Evolutionary conservation across 331 rosid species (phyloP).

Genomic region (Phaseolus coccineus): DNA sequence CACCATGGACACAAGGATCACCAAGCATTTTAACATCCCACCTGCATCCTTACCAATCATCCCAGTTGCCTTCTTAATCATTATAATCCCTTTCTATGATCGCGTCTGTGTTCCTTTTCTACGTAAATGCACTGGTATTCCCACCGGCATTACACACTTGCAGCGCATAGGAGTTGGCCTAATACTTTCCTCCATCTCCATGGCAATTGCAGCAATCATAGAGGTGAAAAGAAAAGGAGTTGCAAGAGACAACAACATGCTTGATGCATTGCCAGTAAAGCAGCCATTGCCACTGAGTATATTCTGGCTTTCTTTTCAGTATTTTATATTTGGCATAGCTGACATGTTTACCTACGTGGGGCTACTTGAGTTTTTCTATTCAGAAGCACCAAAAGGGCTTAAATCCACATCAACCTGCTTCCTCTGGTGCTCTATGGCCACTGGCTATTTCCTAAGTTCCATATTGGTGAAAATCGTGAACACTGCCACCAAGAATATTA

Average conservation of each 20-base stretch:
- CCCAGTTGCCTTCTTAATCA: conserved; percentile 67
- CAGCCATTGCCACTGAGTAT: conserved; percentile 76
- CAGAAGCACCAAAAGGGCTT: conserved; percentile 78
- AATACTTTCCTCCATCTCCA: conserved; percentile 71
- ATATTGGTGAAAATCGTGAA: conserved; percentile 77
- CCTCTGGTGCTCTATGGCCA: conserved; percentile 85
- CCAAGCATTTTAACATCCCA: conserved; percentile 68
- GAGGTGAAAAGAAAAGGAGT: conserved; percentile 74
- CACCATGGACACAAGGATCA: conserved; percentile 73
- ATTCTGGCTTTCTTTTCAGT: conserved; percentile 91
- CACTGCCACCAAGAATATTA: conserved; percentile 59
- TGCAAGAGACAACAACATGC: conserved; percentile 69
- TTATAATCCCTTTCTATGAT: conserved; percentile 73
- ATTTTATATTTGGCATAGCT: conserved; percentile 87
- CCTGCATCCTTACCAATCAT: conserved; percentile 83
- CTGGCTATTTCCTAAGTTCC: conserved; percentile 81
- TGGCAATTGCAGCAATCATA: conserved; percentile 72
- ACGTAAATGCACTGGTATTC: conserved; percentile 65
- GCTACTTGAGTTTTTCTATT: conserved; percentile 83
- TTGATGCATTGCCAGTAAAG: conserved; percentile 63
- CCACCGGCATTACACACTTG: conserved; percentile 75
- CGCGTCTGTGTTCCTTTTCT: conserved; percentile 65
- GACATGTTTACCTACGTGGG: conserved; percentile 91
- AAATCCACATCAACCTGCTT: conserved; percentile 86
- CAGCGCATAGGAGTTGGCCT: conserved; percentile 88